Base-by-base conservation (phyloP, 2,329 filamentous ascomycete genomes). In the Graphiopsis chlorocephala region DNA sequence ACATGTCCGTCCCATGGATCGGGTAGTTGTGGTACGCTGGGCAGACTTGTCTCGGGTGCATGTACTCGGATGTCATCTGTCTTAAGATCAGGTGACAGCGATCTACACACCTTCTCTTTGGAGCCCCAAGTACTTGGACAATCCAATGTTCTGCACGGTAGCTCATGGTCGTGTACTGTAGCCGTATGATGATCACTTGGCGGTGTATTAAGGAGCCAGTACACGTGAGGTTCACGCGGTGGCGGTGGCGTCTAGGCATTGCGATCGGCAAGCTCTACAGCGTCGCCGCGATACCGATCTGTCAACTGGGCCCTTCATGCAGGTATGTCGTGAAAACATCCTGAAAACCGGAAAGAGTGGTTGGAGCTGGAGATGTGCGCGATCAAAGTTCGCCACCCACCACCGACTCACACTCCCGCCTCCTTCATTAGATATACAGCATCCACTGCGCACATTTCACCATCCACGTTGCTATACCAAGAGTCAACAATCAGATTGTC, bases 201-300 rank as follows among this genome's bases (percentile, higher is more conserved):
- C 14, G 15, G 33, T 38, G 6, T 38, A 15, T 17, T 15, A 38
- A 4, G 14, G 33, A 38, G 33, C 33, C 14, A 15, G 31, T 25
- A 31, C 29, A 38, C 31, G 20, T 38, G 53, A 56, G 31, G 53
- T 56, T 38, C 28, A 25, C n/a, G 53, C 29, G n/a, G 29, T 56
- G 52, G 52, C 52, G 28, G 52, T 35, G 53, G 53, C 53, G 31
- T 25, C 31, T 33, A 23, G 23, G 20, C 20, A 38, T 35, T 15
- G 53, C 20, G 53, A 56, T 56, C 53, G n/a, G 53, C 53, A 56
- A 38, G 53, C 53, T 38, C 26, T 56, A 20, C 53, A 31, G 53
- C 31, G 20, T 38, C 31, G 29, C 20, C 53, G 53, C 12, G 29
- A 26, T 20, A 26, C 31, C 29, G n/a, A 56, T 17, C 17, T 33